phyloP scores from a whole-genome alignment of 1,284 basidiomycete species.

The Macrocybe sp. region DNA sequence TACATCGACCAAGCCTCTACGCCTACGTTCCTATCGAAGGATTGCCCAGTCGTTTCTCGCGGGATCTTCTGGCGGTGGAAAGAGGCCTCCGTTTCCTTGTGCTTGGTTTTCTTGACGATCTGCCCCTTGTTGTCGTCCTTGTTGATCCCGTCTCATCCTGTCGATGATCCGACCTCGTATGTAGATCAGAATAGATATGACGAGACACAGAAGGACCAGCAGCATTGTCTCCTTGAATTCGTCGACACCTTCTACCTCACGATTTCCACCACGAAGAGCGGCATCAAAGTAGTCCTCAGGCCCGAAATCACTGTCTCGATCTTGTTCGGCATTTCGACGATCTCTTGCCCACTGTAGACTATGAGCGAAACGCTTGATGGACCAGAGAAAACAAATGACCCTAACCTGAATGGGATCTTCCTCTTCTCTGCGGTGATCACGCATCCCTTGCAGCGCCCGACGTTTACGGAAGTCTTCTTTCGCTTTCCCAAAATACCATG shows the following conservation, averaged over 20 bases:
- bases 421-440: slow-evolving; percentile 50
- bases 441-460: slow-evolving; percentile 50
- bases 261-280: slow-evolving; percentile 49
- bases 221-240: slow-evolving; percentile 73
- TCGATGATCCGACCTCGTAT: slow-evolving; percentile 69
- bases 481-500: slow-evolving; percentile 79
- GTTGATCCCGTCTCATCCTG: slow-evolving; percentile 54
- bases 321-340: slow-evolving; percentile 63
- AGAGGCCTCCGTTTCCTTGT: slow-evolving; percentile 38
- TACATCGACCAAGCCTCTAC: slow-evolving; percentile 10
- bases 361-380: slow-evolving; percentile 4
- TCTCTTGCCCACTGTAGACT: slow-evolving; percentile 66
- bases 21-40: slow-evolving; percentile 35
- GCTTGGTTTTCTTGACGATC: slow-evolving; percentile 22
- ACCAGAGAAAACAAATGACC: slow-evolving; percentile 1
- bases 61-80: slow-evolving; percentile 61
- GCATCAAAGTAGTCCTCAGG: slow-evolving; percentile 79
- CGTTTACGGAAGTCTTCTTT: slow-evolving; percentile 66
- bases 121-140: slow-evolving; percentile 29
- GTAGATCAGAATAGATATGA: slow-evolving; percentile 66
- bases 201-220: slow-evolving; percentile 58
- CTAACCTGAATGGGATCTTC: slow-evolving; percentile 69
- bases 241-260: slow-evolving; percentile 55
- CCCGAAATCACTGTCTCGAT: slow-evolving; percentile 68
- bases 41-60: slow-evolving; percentile 64